Percentiles rank a stretch among this genome's conserved stretches.
Conservation (phyloP, 306 rosid genomes). For the Crataegus laevigata region DNA sequence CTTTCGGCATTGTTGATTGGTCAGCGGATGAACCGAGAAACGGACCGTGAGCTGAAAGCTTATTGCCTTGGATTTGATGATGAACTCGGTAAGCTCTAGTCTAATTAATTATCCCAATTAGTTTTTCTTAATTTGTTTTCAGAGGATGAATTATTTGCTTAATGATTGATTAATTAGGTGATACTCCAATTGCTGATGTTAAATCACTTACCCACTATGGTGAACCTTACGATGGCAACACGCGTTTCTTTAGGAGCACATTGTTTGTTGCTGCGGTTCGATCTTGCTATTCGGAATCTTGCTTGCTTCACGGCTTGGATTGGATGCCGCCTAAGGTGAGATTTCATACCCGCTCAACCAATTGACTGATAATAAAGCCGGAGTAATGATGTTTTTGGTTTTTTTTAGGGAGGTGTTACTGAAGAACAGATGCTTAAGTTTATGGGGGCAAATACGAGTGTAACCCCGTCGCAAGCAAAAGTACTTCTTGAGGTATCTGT, state of each 20-base stretch:
- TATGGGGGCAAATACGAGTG: slow-evolving; percentile 76
- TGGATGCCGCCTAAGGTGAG: slow-evolving; percentile 98
- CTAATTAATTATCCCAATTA: slow-evolving; percentile 4
- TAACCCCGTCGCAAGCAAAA: slow-evolving; percentile 67
- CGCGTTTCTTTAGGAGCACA: slow-evolving; percentile 94
- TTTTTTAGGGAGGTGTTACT: slow-evolving; percentile 74
- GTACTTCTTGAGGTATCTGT: slow-evolving; percentile 74
- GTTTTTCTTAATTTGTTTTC: not conserved
- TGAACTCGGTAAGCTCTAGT: slow-evolving; percentile 51
- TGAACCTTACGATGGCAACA: slow-evolving; percentile 94
- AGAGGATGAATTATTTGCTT: slow-evolving; percentile 19
- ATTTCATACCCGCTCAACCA: not conserved
- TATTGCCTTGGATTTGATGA: slow-evolving; percentile 95
- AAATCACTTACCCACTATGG: slow-evolving; percentile 89
- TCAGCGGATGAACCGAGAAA: slow-evolving; percentile 98
- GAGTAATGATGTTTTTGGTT: not conserved
- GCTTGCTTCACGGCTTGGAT: slow-evolving; percentile 88
- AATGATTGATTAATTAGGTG: slow-evolving; percentile 40
- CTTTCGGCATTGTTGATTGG: slow-evolving; percentile 92
- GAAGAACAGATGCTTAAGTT: slow-evolving; percentile 96
- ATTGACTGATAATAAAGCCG: not conserved
- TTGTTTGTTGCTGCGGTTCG: slow-evolving; percentile 91
- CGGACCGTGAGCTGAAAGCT: slow-evolving; percentile 85
- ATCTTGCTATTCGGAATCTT: slow-evolving; percentile 86
- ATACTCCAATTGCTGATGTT: slow-evolving; percentile 83